Base-by-base conservation (phyloP, 768 basidiomycete species). In the Exsudoporus frostii region DNA sequence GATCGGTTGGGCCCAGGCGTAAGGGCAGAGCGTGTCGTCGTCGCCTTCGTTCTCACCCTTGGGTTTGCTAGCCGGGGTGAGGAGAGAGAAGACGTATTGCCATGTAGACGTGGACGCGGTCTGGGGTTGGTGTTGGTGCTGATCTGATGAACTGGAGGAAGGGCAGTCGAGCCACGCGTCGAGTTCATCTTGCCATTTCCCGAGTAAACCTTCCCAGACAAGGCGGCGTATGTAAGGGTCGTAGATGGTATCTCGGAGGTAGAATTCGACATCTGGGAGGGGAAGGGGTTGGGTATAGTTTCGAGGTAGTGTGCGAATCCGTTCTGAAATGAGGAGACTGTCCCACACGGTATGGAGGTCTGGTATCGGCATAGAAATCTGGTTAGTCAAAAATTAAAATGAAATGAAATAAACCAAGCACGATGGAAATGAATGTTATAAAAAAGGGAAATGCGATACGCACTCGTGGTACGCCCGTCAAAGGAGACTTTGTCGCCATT, bases 301-400 rank as follows among this genome's bases (percentile, higher is more conserved):
- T 20, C 54, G 48, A 0, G 84, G 79, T 0, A 89, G 78, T 29
- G 80, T 79, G 32, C 92, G 84, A 51, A 98, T 77, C 19, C 85
- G 82, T 69, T 93, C 86, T 5, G 92, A 85, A 62, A 97, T 85
- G 48, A 99, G 79, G 29, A 83, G 75, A 17, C 75, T 74, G 64
- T 98, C 95, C 96, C 93, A 98, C 0, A 92, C 76, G 2, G 88
- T 86, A 67, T 96, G 94, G 2, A 98, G 76, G 66, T 92, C 92
- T 80, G 43, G 22, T 34, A 29, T 32, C 14, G 24, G 15, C 14
- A 3, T 24, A 24, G 17, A 10, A n/a, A 24, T 15, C 15, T 24
- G 5, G 38, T 40, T 42, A 41, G 44, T 5, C 15, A 22, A 17
- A 1, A 14, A 2, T 4, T 2, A 33, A 42, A 1, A 22, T 10